Evolutionary conservation across 805 yeast species (phyloP).

Genomic region (Kodamaea neixiangensis): DNA sequence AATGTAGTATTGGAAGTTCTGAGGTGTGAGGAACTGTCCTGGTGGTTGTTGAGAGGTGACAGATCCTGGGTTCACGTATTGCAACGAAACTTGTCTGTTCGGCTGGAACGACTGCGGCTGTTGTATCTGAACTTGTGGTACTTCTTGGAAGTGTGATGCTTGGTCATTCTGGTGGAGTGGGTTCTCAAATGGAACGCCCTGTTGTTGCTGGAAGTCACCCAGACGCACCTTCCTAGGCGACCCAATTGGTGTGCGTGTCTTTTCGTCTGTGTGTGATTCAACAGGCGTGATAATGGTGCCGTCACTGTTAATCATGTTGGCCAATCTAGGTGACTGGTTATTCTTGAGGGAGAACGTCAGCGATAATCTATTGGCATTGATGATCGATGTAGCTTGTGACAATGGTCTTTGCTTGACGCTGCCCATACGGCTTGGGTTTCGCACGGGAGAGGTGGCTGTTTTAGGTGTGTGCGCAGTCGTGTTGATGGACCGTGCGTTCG

Average conservation of each 20-base stretch:
- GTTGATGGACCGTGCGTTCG: slow-evolving; percentile 16
- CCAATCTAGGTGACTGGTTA: slow-evolving; percentile 37
- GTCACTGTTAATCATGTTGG: slow-evolving; percentile 46
- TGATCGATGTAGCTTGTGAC: slow-evolving; percentile 23
- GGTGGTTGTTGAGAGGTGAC: slow-evolving; percentile 13
- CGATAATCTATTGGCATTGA: slow-evolving; percentile 31
- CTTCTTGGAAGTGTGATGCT: neutral
- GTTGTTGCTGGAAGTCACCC: neutral
- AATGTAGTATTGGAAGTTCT: slow-evolving; percentile 24
- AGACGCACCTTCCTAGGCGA: neutral
- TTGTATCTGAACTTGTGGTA: neutral
- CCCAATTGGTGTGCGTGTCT: neutral
- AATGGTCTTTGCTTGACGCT: slow-evolving; percentile 20
- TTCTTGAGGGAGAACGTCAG: slow-evolving; percentile 40
- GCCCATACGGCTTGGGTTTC: slow-evolving; percentile 3
- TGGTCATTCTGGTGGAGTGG: slow-evolving; percentile 2
- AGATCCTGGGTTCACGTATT: slow-evolving; percentile 4
- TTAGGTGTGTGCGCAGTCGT: slow-evolving; percentile 15
- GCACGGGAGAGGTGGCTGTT: neutral
- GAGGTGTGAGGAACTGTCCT: slow-evolving; percentile 16
- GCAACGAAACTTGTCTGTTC: slow-evolving; percentile 4
- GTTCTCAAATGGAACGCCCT: neutral
- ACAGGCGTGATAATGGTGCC: slow-evolving; percentile 46
- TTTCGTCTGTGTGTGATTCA: slow-evolving; percentile 23
- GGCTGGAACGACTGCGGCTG: neutral